Evolutionary conservation across 2,329 filamentous ascomycete species (phyloP).

Genomic region (Westerdykella sp.): DNA sequence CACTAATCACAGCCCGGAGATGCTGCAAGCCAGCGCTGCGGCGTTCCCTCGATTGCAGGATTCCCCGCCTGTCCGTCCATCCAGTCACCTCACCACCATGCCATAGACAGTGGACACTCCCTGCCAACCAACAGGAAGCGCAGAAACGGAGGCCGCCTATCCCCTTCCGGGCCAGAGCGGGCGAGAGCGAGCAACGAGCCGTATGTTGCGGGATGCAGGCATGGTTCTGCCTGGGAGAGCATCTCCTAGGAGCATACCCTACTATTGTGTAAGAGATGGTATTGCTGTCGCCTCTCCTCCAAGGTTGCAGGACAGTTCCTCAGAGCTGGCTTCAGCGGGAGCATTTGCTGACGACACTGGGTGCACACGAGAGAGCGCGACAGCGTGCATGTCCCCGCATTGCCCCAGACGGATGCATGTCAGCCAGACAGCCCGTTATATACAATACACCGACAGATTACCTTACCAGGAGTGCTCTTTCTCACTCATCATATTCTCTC

Average conservation of each 20-base stretch:
- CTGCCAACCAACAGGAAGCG: constrained; percentile 17
- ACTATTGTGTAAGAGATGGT: too few species aligned
- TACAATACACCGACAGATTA: constrained; percentile 21
- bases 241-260: too few species aligned
- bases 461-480: constrained; percentile 13
- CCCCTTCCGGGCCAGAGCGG: too few species aligned
- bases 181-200: too few species aligned
- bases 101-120: constrained; percentile 11
- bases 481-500: too few species aligned
- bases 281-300: too few species aligned
- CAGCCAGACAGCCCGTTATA: constrained; percentile 15
- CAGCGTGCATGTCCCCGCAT: background rate
- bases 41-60: constrained; percentile 19
- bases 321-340: too few species aligned
- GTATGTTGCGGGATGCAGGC: too few species aligned
- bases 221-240: too few species aligned
- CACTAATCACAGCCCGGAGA: constrained; percentile 14
- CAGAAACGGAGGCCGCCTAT: too few species aligned
- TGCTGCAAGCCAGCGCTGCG: constrained; percentile 19
- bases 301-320: too few species aligned
- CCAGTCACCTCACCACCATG: constrained; percentile 11
- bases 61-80: constrained; percentile 20
- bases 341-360: too few species aligned
- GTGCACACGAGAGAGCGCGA: background rate
- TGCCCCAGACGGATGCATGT: background rate